Evolutionary conservation across 139 green algal genomes (phyloP).

Genomic region (Micractinium conductrix): DNA sequence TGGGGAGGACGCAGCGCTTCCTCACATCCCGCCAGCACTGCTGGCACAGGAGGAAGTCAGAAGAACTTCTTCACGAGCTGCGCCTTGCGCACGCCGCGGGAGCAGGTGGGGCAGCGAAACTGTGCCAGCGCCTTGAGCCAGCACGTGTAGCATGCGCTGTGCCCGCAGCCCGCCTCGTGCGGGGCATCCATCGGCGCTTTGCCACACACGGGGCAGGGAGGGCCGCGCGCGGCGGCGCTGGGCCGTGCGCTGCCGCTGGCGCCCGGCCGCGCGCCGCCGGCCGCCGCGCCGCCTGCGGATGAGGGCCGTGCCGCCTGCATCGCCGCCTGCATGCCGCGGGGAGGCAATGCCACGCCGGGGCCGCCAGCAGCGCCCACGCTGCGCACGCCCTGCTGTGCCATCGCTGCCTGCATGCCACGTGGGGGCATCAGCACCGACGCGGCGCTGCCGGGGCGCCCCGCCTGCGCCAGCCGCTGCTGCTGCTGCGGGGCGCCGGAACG

Average conservation of each 20-base stretch:
- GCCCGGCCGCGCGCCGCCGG: not conserved
- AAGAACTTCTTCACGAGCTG: constrained; percentile 62
- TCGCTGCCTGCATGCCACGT: constrained; percentile 6
- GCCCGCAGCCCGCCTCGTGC: constrained; percentile 61
- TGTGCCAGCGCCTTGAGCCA: constrained; percentile 61
- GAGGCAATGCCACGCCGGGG: not conserved
- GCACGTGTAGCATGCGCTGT: constrained; percentile 73
- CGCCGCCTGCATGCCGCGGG: not conserved
- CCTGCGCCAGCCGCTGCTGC: constrained; percentile 3
- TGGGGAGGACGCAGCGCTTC: no score
- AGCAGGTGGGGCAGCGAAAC: constrained; percentile 57
- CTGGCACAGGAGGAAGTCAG: no score
- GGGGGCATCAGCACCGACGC: not conserved
- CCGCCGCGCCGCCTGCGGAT: not conserved
- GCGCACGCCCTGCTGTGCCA: not conserved
- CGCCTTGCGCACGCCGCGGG: constrained; percentile 37
- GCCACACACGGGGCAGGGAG: constrained; percentile 48
- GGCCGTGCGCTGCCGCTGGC: not conserved
- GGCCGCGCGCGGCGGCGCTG: not conserved
- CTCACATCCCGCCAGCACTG: no score
- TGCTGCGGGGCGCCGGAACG: not conserved
- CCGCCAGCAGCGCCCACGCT: not conserved
- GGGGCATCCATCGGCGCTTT: constrained; percentile 54
- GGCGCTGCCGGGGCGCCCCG: not conserved
- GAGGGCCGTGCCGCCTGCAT: not conserved